Evolutionary conservation across 2,329 filamentous ascomycete genomes (phyloP), one percentile per base, ranked within the genome.

Genomic region (Hymenoscyphus occultus): DNA sequence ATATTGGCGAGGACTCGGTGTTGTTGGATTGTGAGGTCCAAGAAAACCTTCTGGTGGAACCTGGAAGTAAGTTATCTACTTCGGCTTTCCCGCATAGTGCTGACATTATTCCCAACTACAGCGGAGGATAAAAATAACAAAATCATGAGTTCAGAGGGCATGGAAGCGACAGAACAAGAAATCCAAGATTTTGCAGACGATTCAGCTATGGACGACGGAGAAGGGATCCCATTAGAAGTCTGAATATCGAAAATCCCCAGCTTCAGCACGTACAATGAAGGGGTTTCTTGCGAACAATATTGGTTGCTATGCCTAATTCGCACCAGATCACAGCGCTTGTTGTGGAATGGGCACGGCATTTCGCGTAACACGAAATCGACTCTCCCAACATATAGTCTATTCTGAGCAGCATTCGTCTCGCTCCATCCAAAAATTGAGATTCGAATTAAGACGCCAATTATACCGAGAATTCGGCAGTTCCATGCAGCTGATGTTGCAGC

Each of bases 1-100:
- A 90, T 72, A 86, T 99, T 70, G 93, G 94, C n/a, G 91, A 92
- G 58, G 90, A 89, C 9, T 89, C 84, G 5, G 84, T 87, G n/a
- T 78, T 98, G 70, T 93, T 89, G 62, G 91, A 97, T 67, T 97
- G 93, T 72, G 93, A 98, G 78, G 89, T 98, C 5, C 93, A 97
- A 76, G 92, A 97, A 77, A 94, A 94, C 74, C 82, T 94, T 9
- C 84, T 97, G 1, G 88, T 93, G 57, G 93, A 96, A 73, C 85
- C 91, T n/a, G 90, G 79, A 76, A 88, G 86, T 89, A 79, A 82
- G 86, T 83, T 59, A 61, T 56, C n/a, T 56, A 60, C 39, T 35
- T 16, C 19, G 22, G 13, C 59, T 28, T 13, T 66, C 60, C 54
- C 64, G 56, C 65, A 56, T 31, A 22, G 64, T 60, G 48, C 72